Evolutionary conservation across 176 grass and related monocot species (phyloP).

Genomic region (Pontederia paniculata): DNA sequence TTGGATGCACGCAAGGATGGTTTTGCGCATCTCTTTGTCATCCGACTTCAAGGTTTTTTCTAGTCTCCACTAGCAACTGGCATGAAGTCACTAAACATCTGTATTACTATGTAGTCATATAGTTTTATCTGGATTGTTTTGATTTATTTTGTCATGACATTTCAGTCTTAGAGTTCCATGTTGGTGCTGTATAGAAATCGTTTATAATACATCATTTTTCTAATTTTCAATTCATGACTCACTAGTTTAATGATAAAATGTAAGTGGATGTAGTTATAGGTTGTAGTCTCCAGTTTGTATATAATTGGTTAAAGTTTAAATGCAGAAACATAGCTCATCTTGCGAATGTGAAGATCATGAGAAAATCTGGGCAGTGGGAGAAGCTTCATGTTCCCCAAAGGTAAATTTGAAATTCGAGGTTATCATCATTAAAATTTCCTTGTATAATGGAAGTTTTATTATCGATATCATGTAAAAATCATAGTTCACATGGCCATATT

Average conservation of each 20-base stretch:
- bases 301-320: constrained; percentile 4
- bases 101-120: neutral
- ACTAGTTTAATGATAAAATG: too few relatives aligned
- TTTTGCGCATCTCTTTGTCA: constrained; percentile 76
- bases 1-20: constrained; percentile 93
- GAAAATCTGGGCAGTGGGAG: constrained; percentile 82
- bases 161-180: too few relatives aligned
- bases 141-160: too few relatives aligned
- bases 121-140: neutral
- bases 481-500: neutral
- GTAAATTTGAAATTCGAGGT: constrained; percentile 27
- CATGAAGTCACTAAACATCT: neutral
- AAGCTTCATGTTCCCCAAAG: constrained; percentile 74
- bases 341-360: constrained; percentile 85
- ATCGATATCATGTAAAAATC: neutral
- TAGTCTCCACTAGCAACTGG: neutral
- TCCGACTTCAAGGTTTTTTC: constrained; percentile 60
- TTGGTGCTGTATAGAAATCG: too few relatives aligned
- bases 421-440: constrained; percentile 12
- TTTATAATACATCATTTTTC: too few relatives aligned
- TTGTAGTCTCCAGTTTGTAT: too few relatives aligned
- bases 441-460: neutral
- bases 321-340: constrained; percentile 79
- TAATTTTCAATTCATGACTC: too few relatives aligned
- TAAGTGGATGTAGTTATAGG: neutral